A percentile compares a stretch with the other conserved stretches of the same genome.
Conservation (phyloP, 768 basidiomycete genomes). For the Amanita fuliginea region DNA sequence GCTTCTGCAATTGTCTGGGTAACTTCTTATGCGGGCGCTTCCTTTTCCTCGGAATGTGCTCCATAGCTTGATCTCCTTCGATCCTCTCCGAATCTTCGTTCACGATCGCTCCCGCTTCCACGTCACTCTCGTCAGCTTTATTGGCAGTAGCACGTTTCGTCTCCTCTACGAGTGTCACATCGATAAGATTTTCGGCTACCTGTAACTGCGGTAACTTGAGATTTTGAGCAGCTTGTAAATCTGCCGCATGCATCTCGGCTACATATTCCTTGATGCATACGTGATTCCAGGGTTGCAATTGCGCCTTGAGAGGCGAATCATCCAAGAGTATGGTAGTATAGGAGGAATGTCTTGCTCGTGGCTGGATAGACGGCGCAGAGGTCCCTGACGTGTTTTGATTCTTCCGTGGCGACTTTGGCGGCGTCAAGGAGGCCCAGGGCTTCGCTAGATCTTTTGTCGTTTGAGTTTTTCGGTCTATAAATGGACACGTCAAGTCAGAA, state of each 20-base stretch:
- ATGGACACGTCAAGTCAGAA: not conserved
- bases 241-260: constrained; percentile 24
- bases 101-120: not conserved
- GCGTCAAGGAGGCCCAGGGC: constrained; percentile 40
- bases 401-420: constrained; percentile 4
- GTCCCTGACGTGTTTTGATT: not conserved
- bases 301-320: constrained; percentile 45
- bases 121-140: not conserved
- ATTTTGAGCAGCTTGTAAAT: constrained; percentile 11
- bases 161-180: not conserved
- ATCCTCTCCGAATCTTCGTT: not conserved
- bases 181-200: not conserved
- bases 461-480: constrained; percentile 29
- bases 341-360: constrained; percentile 25
- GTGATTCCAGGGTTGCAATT: constrained; percentile 74
- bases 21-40: constrained; percentile 6
- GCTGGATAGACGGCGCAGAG: constrained; percentile 4
- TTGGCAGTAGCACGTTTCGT: not conserved
- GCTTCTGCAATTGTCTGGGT: not conserved
- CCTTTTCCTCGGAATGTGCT: constrained; percentile 12
- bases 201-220: not conserved
- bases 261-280: constrained; percentile 66
- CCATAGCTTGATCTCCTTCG: not conserved
- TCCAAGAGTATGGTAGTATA: constrained; percentile 38
- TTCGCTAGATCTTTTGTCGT: constrained; percentile 72